These are phyloP conservation scores for Aspergillus fijiensis DNA, from an alignment of 2,329 filamentous ascomycete genomes.

Conservation along the genomic window DNA sequence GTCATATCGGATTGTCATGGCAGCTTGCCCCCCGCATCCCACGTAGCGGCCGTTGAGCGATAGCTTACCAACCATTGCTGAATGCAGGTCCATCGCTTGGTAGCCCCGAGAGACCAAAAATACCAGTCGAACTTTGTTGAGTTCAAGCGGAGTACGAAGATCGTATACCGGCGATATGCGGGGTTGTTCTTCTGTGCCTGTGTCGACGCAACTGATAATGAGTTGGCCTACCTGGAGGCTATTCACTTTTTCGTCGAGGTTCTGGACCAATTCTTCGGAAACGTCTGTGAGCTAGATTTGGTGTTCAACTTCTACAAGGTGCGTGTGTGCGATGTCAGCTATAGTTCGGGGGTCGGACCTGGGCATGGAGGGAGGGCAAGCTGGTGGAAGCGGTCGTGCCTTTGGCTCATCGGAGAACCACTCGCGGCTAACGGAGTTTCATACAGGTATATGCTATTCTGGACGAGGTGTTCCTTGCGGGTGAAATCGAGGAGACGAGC, in stretches of 20 bases:
- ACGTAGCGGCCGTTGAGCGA: background rate
- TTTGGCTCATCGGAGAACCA: background rate
- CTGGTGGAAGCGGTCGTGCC: slow-evolving; percentile 1
- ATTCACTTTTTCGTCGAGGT: slow-evolving; percentile 99
- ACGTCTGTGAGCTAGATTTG: slow-evolving; percentile 96
- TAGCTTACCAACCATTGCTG: slow-evolving; percentile 10
- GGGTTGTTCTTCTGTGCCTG: slow-evolving; percentile 99
- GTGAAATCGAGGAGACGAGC: slow-evolving; percentile 97
- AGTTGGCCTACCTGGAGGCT: slow-evolving; percentile 92
- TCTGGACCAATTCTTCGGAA: slow-evolving; percentile 96
- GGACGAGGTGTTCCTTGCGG: slow-evolving; percentile 95
- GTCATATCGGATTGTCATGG: slow-evolving; percentile 22
- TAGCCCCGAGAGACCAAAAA: slow-evolving; percentile 96
- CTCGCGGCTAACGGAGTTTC: slow-evolving; percentile 11
- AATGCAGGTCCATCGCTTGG: slow-evolving; percentile 83
- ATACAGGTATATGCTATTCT: slow-evolving; percentile 88
- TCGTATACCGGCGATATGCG: slow-evolving; percentile 95
- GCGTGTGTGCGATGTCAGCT: slow-evolving; percentile 20
- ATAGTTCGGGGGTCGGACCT: background rate
- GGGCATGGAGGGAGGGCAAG: background rate
- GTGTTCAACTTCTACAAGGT: slow-evolving; percentile 72
- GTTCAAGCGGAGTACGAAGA: slow-evolving; percentile 69
- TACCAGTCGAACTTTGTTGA: slow-evolving; percentile 99
- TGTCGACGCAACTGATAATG: slow-evolving; percentile 98
- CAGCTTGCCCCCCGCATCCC: background rate